Evolutionary conservation across 2,329 filamentous ascomycete species (phyloP).

Genomic region (Hypoxylon sp.): DNA sequence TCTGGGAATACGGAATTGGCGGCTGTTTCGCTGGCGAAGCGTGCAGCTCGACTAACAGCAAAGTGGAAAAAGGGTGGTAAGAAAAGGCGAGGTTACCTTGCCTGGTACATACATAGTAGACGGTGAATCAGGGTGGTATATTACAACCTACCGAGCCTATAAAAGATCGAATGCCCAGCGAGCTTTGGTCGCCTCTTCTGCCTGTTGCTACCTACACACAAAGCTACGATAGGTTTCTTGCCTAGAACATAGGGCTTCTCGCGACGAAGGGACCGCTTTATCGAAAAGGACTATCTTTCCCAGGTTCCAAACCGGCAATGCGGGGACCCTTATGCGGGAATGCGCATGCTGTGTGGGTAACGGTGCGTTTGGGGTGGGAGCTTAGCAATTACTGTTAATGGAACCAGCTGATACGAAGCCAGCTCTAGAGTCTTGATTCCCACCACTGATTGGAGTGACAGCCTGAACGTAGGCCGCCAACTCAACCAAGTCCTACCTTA

Average conservation of each 20-base stretch:
- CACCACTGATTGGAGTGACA: slow-evolving; percentile 10
- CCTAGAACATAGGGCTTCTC: slow-evolving; percentile 19
- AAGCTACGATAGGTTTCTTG: slow-evolving; percentile 20
- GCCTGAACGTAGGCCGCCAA: slow-evolving; percentile 22
- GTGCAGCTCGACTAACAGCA: slow-evolving; percentile 21
- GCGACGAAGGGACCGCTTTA: slow-evolving; percentile 16
- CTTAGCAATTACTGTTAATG: slow-evolving; percentile 21
- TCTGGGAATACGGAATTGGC: slow-evolving; percentile 23
- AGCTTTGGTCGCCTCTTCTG: slow-evolving; percentile 20
- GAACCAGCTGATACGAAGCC: slow-evolving; percentile 35
- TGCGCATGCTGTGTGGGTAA: slow-evolving; percentile 26
- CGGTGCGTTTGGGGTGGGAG: slow-evolving; percentile 13
- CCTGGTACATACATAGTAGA: slow-evolving; percentile 22
- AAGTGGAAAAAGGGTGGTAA: slow-evolving; percentile 40
- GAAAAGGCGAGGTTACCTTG: slow-evolving; percentile 36
- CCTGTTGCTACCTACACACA: slow-evolving; percentile 10
- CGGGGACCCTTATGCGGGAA: slow-evolving; percentile 28
- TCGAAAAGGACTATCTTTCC: slow-evolving; percentile 16
- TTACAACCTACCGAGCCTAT: slow-evolving; percentile 30
- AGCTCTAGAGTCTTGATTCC: slow-evolving; percentile 5
- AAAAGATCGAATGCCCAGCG: slow-evolving; percentile 13
- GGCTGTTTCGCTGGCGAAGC: slow-evolving; percentile 28
- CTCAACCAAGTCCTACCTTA: slow-evolving; percentile 32
- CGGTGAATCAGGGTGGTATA: slow-evolving; percentile 32
- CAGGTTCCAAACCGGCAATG: slow-evolving; percentile 33